Percentiles rank a stretch among this genome's conserved stretches.
Evolutionary conservation across 192 early-diverging fungal genomes (phyloP).

Genomic region (Coemansia sp.): DNA sequence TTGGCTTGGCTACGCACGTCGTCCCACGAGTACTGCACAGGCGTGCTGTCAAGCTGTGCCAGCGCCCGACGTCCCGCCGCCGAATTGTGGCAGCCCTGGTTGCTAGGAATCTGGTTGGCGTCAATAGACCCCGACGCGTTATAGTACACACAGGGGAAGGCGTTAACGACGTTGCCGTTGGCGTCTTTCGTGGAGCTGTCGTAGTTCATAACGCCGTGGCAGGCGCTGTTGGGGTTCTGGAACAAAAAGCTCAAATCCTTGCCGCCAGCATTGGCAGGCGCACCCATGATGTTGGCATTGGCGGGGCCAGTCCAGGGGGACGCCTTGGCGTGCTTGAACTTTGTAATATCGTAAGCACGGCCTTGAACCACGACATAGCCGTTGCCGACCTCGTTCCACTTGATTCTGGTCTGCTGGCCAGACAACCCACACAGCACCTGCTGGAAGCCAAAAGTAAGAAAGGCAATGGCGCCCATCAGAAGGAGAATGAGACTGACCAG

Average conservation of each 20-base stretch:
- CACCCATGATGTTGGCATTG: slow-evolving; percentile 57
- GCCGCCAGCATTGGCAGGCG: slow-evolving; percentile 60
- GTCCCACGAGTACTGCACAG: slow-evolving; percentile 67
- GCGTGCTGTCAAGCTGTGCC: slow-evolving; percentile 40
- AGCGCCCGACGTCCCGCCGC: slow-evolving; percentile 51
- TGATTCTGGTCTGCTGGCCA: slow-evolving; percentile 43
- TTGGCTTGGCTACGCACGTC: slow-evolving; percentile 62
- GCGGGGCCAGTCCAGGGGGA: slow-evolving; percentile 44
- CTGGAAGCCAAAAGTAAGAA: slow-evolving; percentile 82
- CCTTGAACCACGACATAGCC: slow-evolving; percentile 64
- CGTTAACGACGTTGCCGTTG: slow-evolving; percentile 53
- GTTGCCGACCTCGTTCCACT: slow-evolving; percentile 56
- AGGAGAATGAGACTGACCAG: slow-evolving; percentile 82
- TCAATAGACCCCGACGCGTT: slow-evolving; percentile 44
- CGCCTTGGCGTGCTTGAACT: slow-evolving; percentile 57
- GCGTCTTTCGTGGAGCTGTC: slow-evolving; percentile 14
- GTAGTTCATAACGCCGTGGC: slow-evolving; percentile 59
- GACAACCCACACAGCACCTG: slow-evolving; percentile 61
- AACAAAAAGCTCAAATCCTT: slow-evolving; percentile 77
- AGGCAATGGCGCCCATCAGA: slow-evolving; percentile 69
- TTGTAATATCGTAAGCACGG: slow-evolving; percentile 55
- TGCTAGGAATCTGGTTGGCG: slow-evolving; percentile 52
- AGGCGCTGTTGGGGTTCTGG: slow-evolving; percentile 69
- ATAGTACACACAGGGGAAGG: slow-evolving; percentile 75
- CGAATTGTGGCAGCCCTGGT: slow-evolving; percentile 63